Percentiles rank a stretch among this genome's conserved stretches.
Evolutionary conservation across 75 land plant species (phyloP).

Genomic region (Azolla pinnata): DNA sequence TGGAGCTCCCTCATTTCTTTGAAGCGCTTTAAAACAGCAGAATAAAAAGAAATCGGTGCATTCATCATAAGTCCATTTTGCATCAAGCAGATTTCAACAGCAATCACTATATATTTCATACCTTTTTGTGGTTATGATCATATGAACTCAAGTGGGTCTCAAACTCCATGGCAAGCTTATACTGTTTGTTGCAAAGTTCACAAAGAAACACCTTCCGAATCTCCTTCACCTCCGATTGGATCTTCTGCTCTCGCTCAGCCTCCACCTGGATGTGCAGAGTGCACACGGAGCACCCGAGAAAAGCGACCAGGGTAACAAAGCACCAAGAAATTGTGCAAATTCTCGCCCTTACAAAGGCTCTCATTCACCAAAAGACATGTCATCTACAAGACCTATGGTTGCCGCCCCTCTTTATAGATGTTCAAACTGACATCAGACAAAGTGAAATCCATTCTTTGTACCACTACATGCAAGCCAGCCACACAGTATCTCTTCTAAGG

Average conservation of each 20-base stretch:
- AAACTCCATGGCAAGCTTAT: conserved; percentile 95
- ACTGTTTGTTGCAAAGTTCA: conserved; percentile 98
- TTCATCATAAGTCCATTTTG: not conserved
- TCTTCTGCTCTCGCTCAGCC: conserved; percentile 99
- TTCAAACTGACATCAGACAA: conserved; percentile 7
- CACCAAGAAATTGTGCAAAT: conserved; percentile 69
- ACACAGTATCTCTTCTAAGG: not conserved
- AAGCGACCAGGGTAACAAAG: conserved; percentile 80
- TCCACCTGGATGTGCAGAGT: conserved; percentile 88
- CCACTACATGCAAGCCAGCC: conserved; percentile 5
- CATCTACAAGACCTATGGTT: conserved; percentile 54
- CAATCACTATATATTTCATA: conserved; percentile 6
- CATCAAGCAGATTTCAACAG: not conserved
- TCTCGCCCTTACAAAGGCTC: conserved; percentile 51
- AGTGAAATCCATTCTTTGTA: not conserved
- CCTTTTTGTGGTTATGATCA: conserved; percentile 98
- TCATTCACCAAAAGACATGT: conserved; percentile 71
- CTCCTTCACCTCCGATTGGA: conserved; percentile 96
- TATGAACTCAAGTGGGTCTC: conserved; percentile 96
- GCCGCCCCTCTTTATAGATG: conserved; percentile 53
- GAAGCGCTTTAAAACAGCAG: conserved; percentile 49
- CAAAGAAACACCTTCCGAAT: conserved; percentile 90
- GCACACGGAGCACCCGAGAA: conserved; percentile 88
- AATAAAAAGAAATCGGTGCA: not conserved
- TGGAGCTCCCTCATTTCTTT: conserved; percentile 97